A percentile compares a stretch with the other conserved stretches of the same genome.
These are phyloP conservation scores for Hypholoma sublateritium DNA, from an alignment of 768 basidiomycete genomes.

Conservation along the genomic window DNA sequence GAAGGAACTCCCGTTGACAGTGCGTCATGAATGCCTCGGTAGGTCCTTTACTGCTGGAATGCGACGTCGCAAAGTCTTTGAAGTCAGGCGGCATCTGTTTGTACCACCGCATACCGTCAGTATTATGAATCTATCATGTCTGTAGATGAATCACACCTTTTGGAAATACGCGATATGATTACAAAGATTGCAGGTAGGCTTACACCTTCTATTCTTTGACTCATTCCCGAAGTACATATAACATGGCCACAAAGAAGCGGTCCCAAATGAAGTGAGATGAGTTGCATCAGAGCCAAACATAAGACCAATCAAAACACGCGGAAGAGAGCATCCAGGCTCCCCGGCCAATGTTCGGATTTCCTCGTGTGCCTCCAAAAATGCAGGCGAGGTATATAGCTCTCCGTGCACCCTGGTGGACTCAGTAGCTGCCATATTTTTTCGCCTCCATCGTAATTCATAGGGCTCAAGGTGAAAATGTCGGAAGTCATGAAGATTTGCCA, in stretches of 20 bases:
- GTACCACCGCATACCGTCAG: not conserved
- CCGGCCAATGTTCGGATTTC: not conserved
- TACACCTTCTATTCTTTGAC: not conserved
- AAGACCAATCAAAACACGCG: not conserved
- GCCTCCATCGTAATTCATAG: too few species aligned
- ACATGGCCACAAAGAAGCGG: not conserved
- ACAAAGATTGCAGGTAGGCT: not conserved
- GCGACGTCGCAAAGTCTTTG: not conserved
- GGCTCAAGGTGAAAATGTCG: too few species aligned
- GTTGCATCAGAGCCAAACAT: not conserved
- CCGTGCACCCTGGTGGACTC: too few species aligned
- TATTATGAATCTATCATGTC: not conserved
- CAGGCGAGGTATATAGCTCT: too few species aligned
- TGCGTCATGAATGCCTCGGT: constrained; percentile 13
- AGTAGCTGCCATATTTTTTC: too few species aligned
- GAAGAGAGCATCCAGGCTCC: not conserved
- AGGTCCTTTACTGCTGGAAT: not conserved
- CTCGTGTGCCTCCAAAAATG: not conserved
- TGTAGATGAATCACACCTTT: not conserved
- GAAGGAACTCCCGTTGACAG: constrained; percentile 29
- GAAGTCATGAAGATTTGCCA: too few species aligned
- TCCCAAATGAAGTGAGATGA: constrained; percentile 1
- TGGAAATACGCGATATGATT: not conserved
- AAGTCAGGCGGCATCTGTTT: not conserved
- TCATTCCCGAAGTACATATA: not conserved